These are phyloP conservation scores for Hygrophorus pudorinus DNA, from an alignment of 768 basidiomycete genomes.

Conservation along the genomic window DNA sequence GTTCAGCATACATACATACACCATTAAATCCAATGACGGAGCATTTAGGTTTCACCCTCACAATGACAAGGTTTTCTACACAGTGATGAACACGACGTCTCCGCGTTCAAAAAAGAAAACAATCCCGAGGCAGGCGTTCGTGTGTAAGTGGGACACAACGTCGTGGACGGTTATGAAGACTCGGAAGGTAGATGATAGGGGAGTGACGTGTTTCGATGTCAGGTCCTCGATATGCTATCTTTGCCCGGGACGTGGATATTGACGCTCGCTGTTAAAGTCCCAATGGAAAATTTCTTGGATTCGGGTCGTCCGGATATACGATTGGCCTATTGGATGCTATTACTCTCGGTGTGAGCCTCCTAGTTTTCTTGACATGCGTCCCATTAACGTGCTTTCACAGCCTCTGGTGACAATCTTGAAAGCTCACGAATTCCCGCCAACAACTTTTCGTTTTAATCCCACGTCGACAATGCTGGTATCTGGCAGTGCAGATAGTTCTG, in stretches of 20 bases:
- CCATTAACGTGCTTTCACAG: conserved; percentile 29
- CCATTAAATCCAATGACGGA: not conserved
- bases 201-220: conserved; percentile 80
- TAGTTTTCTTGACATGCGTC: not conserved
- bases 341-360: conserved; percentile 56
- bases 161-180: conserved; percentile 58
- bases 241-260: conserved; percentile 1
- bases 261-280: conserved; percentile 33
- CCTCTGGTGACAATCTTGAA: conserved; percentile 81
- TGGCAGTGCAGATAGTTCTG: conserved; percentile 83
- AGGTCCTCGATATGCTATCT: conserved; percentile 41
- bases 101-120: conserved; percentile 48
- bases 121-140: conserved; percentile 47
- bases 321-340: conserved; percentile 77
- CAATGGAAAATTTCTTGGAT: conserved; percentile 76
- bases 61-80: conserved; percentile 46
- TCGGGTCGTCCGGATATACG: conserved; percentile 78
- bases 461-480: conserved; percentile 72
- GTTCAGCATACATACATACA: conserved; percentile 5
- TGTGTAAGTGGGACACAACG: conserved; percentile 64
- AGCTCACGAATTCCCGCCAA: conserved; percentile 92
- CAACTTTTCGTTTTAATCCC: conserved; percentile 83
- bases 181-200: conserved; percentile 68
- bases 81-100: conserved; percentile 60
- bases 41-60: conserved; percentile 45